Evolutionary conservation across 2,329 filamentous ascomycete species (phyloP).

Genomic region (Fusarium coicis): DNA sequence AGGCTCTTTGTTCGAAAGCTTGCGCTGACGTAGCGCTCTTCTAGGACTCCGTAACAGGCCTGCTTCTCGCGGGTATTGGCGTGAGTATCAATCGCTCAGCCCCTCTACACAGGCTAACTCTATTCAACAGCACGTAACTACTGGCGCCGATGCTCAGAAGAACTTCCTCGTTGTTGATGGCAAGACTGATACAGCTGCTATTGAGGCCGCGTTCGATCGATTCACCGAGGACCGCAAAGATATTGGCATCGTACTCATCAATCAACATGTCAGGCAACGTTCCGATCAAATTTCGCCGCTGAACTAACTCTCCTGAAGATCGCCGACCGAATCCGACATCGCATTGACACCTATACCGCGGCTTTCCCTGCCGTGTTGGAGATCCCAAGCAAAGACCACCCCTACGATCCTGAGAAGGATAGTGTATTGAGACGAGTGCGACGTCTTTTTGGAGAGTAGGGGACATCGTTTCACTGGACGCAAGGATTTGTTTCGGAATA

Average conservation of each 20-base stretch:
- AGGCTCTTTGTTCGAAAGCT: slow-evolving; percentile 6
- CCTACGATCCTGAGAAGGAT: slow-evolving; percentile 98
- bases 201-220: slow-evolving; percentile 88
- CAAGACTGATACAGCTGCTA: slow-evolving; percentile 89
- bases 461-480: neutral
- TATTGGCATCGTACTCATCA: slow-evolving; percentile 95
- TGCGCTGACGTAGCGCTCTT: slow-evolving; percentile 42
- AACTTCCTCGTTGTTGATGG: slow-evolving; percentile 97
- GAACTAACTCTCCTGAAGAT: slow-evolving; percentile 68
- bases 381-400: slow-evolving; percentile 98
- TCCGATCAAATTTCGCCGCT: neutral
- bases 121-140: slow-evolving; percentile 80
- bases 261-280: slow-evolving; percentile 81
- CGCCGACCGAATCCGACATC: slow-evolving; percentile 91
- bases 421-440: slow-evolving; percentile 91
- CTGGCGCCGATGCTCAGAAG: slow-evolving; percentile 88
- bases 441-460: slow-evolving; percentile 74
- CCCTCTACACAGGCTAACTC: neutral
- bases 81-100: slow-evolving; percentile 61
- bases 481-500: slow-evolving; percentile 12
- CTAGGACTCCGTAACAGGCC: slow-evolving; percentile 94
- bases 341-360: slow-evolving; percentile 90
- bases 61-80: slow-evolving; percentile 94
- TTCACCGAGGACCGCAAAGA: slow-evolving; percentile 94
- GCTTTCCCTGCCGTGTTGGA: slow-evolving; percentile 97